Percentiles rank a stretch among this genome's conserved stretches.
phyloP scores from a whole-genome alignment of 2,329 filamentous ascomycete genomes.

The Diaporthe eres region DNA sequence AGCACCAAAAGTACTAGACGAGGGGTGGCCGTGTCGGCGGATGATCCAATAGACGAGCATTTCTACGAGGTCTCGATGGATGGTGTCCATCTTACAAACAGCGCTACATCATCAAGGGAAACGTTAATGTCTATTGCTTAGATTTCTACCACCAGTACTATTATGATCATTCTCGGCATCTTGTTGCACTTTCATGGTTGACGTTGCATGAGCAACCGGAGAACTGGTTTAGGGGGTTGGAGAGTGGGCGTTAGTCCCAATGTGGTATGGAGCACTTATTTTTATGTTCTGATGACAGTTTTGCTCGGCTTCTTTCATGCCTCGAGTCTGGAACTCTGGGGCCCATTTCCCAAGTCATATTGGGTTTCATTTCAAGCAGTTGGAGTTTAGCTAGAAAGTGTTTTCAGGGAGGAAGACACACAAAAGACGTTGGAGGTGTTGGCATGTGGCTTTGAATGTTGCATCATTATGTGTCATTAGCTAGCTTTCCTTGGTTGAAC shows the following conservation, averaged over 20 bases:
- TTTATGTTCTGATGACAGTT: neutral
- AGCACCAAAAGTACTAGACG: neutral
- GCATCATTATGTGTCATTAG: neutral
- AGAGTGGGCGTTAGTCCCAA: neutral
- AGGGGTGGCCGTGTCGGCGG: neutral
- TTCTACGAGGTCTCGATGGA: neutral
- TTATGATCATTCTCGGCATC: neutral
- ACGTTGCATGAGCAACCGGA: neutral
- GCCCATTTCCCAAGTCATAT: neutral
- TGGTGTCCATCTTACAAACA: neutral
- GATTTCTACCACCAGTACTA: neutral
- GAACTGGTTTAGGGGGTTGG: neutral
- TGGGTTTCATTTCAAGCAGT: conserved; percentile 1
- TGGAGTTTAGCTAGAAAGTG: neutral
- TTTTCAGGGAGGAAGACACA: neutral
- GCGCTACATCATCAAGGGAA: neutral
- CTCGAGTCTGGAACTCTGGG: conserved; percentile 16
- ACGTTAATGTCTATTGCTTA: conserved; percentile 40
- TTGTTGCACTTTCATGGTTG: neutral
- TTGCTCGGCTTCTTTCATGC: neutral
- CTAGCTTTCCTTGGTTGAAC: neutral
- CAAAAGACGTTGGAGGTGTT: neutral
- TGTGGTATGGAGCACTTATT: neutral
- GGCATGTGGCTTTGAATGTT: neutral
- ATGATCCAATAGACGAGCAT: neutral